Base-by-base conservation (phyloP, 2,329 filamentous ascomycete genomes). In the Alternaria arborescens region DNA sequence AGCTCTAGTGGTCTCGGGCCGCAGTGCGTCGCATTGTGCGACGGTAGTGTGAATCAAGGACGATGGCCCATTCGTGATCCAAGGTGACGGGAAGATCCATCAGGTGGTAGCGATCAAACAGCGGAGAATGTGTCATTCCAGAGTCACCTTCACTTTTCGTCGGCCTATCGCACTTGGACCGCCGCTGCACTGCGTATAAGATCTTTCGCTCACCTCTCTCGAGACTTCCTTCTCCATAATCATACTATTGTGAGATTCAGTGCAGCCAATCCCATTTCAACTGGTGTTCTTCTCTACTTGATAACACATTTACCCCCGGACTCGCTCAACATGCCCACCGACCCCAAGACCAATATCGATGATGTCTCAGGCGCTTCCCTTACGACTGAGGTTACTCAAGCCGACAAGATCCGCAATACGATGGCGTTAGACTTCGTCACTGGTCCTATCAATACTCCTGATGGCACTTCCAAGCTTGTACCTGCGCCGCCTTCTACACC, bases 401-500 rank as follows among this genome's bases (percentile, higher is more conserved):
- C 53, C 11, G 48, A 65, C 1, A 52, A 30, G 14, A 71, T 72
- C 11, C 65, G 65, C 38, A 58, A 50, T 36, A 61, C 61, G 16
- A 77, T 75, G 72, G 71, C 68, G 44, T 16, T 77, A n/a, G 51
- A 65, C 8, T 40, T 75, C 16, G 61, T 75, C 40, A 56, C 51
- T 12, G 26, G 62, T 1, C 28, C 54, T 5, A 16, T 43, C 20
- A 14, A 50, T 32, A 36, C 53, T 42, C 38, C 55, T 32, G 53
- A 58, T 10, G 41, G 24, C n/a, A 44, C 51, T 26, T 18, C 52
- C 5, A 16, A 50, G 4, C 43, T 43, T 24, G 41, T 48, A n/a
- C 40, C 57, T 10, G 51, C 55, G 4, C 36, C 51, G 6, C 60
- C 64, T 12, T 56, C 54, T 4, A 61, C 65, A 8, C 62, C 32